Percentiles rank a stretch among this genome's conserved stretches.
Conservation (phyloP, 306 rosid genomes). For the Mimosa bimucronata region DNA sequence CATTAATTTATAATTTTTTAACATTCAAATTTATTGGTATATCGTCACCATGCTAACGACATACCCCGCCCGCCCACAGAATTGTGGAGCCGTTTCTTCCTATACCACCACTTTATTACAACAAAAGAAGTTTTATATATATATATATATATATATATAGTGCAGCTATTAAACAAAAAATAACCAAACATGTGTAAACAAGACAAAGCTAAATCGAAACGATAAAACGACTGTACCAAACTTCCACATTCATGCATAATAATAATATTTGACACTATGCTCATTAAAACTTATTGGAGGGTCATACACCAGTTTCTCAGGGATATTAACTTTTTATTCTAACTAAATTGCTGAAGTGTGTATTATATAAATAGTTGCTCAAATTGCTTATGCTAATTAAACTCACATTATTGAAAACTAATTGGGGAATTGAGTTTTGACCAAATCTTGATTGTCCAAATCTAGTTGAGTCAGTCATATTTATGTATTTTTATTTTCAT, state of each 20-base stretch:
- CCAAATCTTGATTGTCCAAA: too few relatives aligned
- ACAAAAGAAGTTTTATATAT: background rate
- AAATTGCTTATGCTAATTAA: too few relatives aligned
- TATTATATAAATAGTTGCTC: background rate
- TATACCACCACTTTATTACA: background rate
- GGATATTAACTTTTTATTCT: too few relatives aligned
- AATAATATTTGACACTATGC: background rate
- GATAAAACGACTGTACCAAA: background rate
- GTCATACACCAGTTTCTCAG: background rate
- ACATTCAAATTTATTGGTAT: too few relatives aligned
- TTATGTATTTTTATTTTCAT: too few relatives aligned
- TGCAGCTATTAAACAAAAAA: background rate
- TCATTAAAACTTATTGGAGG: background rate
- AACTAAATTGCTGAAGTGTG: background rate
- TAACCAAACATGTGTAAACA: background rate
- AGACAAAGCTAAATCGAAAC: background rate
- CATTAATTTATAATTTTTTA: too few relatives aligned
- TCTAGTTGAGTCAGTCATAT: too few relatives aligned
- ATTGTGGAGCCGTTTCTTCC: background rate
- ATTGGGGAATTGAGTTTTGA: background rate
- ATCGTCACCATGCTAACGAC: background rate
- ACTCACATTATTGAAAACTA: background rate
- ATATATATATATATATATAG: too few relatives aligned
- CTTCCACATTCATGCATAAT: background rate
- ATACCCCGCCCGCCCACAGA: background rate